Evolutionary conservation across 2,329 filamentous ascomycete genomes (phyloP).

Genomic region (Neofusicoccum sp.): DNA sequence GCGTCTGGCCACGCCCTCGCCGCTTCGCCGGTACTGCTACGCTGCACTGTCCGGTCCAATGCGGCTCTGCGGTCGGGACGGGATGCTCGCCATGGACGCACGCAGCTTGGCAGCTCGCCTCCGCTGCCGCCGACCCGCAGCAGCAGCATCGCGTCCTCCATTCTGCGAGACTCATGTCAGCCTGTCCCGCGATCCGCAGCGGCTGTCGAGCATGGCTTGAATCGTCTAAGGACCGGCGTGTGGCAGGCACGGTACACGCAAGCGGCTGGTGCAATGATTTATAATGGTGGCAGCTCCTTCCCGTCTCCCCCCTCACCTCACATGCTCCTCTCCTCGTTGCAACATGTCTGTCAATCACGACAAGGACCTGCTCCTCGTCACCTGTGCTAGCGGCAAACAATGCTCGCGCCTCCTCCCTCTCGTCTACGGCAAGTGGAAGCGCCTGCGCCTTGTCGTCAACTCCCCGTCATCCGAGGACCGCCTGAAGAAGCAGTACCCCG

Average conservation of each 20-base stretch:
- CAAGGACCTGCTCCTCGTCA: constrained; percentile 38
- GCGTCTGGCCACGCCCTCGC: neutral
- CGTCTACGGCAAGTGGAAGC: constrained; percentile 31
- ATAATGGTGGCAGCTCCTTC: neutral
- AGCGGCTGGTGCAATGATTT: neutral
- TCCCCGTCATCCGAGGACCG: constrained; percentile 27
- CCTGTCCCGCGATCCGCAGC: too few relatives aligned
- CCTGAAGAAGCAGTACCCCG: constrained; percentile 31
- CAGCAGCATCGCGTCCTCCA: too few relatives aligned
- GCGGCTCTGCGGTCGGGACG: too few relatives aligned
- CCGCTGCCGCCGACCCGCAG: too few relatives aligned
- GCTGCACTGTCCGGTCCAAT: too few relatives aligned
- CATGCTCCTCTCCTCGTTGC: constrained; percentile 19
- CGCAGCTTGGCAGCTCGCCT: too few relatives aligned
- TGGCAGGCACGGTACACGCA: too few relatives aligned
- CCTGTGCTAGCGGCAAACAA: constrained; percentile 41
- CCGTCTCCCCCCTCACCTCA: neutral
- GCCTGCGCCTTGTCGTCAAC: constrained; percentile 35
- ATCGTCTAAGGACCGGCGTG: too few relatives aligned
- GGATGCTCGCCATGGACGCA: too few relatives aligned
- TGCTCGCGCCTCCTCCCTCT: constrained; percentile 34
- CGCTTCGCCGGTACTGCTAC: neutral
- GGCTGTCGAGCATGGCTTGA: too few relatives aligned
- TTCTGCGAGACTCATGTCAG: too few relatives aligned
- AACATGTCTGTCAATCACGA: constrained; percentile 24